Conservation (phyloP, 78 protist genomes). For the Polysphondylium violaceum region DNA sequence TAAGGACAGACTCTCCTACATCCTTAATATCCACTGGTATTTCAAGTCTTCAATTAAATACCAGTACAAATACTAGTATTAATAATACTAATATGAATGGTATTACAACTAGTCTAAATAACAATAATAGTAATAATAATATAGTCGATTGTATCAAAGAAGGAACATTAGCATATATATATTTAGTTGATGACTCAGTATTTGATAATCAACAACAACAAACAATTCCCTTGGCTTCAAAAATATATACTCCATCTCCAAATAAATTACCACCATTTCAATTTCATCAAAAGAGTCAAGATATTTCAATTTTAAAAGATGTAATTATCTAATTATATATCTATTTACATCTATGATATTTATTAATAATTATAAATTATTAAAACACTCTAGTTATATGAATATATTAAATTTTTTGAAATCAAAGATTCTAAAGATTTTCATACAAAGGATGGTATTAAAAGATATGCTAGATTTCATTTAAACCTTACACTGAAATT, state of each 20-base stretch:
- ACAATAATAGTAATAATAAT: too few species aligned
- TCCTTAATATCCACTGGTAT: too few species aligned
- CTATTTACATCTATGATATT: not conserved
- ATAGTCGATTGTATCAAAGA: conserved; percentile 45
- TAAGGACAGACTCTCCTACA: too few species aligned
- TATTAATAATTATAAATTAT: not conserved
- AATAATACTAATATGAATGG: too few species aligned
- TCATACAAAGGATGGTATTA: conserved; percentile 25
- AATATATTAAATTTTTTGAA: conserved; percentile 51
- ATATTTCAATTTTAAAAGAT: conserved; percentile 32
- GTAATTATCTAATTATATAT: not conserved
- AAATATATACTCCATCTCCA: conserved; percentile 2
- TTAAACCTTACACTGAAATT: conserved; percentile 65
- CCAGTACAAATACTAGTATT: too few species aligned
- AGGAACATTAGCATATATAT: conserved; percentile 61
- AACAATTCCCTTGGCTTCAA: not conserved
- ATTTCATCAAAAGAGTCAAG: conserved; percentile 16
- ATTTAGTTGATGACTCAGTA: conserved; percentile 36
- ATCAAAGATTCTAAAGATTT: conserved; percentile 20
- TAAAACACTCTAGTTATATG: conserved; percentile 27
- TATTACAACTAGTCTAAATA: too few species aligned
- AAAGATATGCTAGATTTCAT: conserved; percentile 69
- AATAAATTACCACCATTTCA: conserved; percentile 36
- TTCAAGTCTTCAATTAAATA: too few species aligned
- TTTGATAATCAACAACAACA: not conserved